Base-by-base conservation (phyloP, 2,329 filamentous ascomycete genomes). In the Cladosporium oxysporum region DNA sequence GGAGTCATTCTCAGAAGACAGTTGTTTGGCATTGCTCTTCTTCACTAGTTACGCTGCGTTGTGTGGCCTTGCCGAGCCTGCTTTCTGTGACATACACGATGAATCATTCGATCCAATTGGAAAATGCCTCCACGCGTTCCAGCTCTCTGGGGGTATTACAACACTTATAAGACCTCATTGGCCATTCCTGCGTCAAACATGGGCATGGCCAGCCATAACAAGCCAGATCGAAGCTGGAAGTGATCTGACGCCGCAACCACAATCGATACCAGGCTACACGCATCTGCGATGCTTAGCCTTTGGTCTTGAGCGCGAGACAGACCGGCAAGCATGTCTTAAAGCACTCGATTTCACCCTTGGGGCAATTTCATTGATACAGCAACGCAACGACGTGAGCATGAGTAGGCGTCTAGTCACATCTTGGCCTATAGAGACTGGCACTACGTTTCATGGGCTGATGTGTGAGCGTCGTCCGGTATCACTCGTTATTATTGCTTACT, bases 11-110 rank as follows among this genome's bases (percentile, higher is more conserved):
- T 21, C 53, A 7, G 29, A 58, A 58, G 53, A 37, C 12, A 18
- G 23, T 33, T 21, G 16, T 7, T 16, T 58, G 29, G 28, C 53
- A 11, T 26, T 58, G 16, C 53, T 58, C 28, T 58, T 58, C 31
- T 58, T 58, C 53, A 33, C 53, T 8, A 58, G 53, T 23, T 11
- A 33, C 12, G 53, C 53, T 35, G 53, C 53, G 37, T 29, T 58
- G n/a, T 58, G 28, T 14, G 29, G 28, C n/a, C 53, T 58, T 14
- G 53, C 53, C 3, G 53, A 58, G n/a, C 28, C 53, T 14, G 53
- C 53, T 26, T 31, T 58, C 53, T 21, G 33, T 7, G 28, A 31
- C 5, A 31, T 7, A 33, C 28, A 35, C 12, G 16, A n/a, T n/a
- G 28, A 58, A 21, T 47, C 41, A 21, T 47, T 47, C n/a, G 41